Evolutionary conservation across 768 basidiomycete genomes (phyloP).

Genomic region (Mycena alexandri): DNA sequence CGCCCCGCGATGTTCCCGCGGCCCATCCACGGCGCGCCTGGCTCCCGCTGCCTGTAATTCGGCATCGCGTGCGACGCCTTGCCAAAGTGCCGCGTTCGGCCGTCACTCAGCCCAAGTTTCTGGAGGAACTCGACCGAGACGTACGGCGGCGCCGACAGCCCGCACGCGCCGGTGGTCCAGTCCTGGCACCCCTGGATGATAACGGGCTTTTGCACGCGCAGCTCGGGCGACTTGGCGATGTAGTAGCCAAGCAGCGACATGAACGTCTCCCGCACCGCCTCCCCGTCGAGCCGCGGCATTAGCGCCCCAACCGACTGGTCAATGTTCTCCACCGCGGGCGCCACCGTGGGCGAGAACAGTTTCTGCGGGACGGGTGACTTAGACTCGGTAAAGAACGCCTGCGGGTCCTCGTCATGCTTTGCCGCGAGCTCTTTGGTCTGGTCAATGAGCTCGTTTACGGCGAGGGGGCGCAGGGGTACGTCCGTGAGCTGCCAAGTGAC

Average conservation of each 20-base stretch:
- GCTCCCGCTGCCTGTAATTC: not conserved
- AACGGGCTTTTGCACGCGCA: conserved; percentile 58
- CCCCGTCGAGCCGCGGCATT: conserved; percentile 55
- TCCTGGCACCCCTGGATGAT: conserved; percentile 69
- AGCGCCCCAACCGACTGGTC: conserved; percentile 48
- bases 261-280: conserved; percentile 71
- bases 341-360: conserved; percentile 31
- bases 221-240: conserved; percentile 59
- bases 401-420: conserved; percentile 60
- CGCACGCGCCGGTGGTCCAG: conserved; percentile 72
- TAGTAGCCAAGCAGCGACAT: conserved; percentile 82
- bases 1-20: conserved; percentile 12
- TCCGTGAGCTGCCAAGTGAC: conserved; percentile 70
- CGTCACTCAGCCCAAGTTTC: conserved; percentile 51
- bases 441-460: conserved; percentile 58
- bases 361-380: conserved; percentile 11
- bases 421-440: conserved; percentile 63
- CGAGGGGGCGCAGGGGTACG: conserved; percentile 77
- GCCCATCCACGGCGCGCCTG: conserved; percentile 17
- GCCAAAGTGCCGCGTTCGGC: conserved; percentile 37
- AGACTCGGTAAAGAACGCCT: conserved; percentile 46
- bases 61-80: conserved; percentile 11
- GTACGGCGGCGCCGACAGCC: conserved; percentile 64
- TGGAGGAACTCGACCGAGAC: conserved; percentile 63
- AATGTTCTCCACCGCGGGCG: conserved; percentile 44